Evolutionary conservation across 345 rosid genomes (phyloP), one percentile per base, ranked within the genome.

Genomic region (Clausena lansium): DNA sequence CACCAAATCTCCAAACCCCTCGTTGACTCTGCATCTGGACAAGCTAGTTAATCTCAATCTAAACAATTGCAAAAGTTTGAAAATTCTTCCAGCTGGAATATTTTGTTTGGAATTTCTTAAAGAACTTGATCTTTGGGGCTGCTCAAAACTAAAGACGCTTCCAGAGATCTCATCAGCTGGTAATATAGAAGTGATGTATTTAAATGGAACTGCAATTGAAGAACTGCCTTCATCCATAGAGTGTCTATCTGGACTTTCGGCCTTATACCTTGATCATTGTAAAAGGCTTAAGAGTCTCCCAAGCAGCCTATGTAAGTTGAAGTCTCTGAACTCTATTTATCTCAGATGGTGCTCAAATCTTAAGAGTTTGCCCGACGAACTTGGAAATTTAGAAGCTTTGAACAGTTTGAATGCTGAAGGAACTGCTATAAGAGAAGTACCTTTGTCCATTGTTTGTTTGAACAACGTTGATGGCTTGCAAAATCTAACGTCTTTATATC

Each of bases 401-500:
- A 0, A 39, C 47, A 39, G 47, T 39, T 39, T 39, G 47, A 39
- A 2, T 39, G 47, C 47, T 39, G 47, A 39, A 39, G 47, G 47
- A 39, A 39, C 47, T 39, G 3, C 14, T 39, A 39, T 39, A 39
- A 39, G 47, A 39, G 47, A 39, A 39, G 47, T 39, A 10, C 47
- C 47, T 0, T 39, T 2, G 24, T n/a, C 61, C 24, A 17, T 57
- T 57, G 25, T 57, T 20, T 0, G 28, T 57, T 57, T 57, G 27
- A 57, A 57, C 9, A 57, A n/a, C 24, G 9, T 57, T 57, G 71
- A 82, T 59, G 83, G 75, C 28, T 78, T 84, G 57, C 55, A 70
- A 32, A 68, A 76, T 63, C 76, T 85, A 39, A 81, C 74, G 72
- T n/a, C 36, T 41, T 57, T 85, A 50, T 58, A 81, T 67, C 69